Evolutionary conservation across 2,329 filamentous ascomycete genomes (phyloP).

Genomic region (Colletotrichum sp.): DNA sequence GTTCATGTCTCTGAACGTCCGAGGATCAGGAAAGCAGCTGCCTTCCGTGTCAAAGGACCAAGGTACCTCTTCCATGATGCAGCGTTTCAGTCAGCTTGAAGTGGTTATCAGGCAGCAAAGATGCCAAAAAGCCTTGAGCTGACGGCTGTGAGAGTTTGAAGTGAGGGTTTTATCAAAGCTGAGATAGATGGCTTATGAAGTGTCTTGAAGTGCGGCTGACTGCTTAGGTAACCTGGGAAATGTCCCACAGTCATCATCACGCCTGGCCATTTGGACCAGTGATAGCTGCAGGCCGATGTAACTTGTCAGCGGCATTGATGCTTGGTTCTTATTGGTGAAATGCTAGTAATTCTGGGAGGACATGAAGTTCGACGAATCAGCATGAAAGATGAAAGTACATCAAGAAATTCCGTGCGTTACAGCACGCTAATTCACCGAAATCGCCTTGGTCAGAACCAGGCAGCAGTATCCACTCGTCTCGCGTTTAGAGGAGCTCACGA

Average conservation of each 20-base stretch:
- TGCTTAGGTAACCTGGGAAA: rapidly evolving
- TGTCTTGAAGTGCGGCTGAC: background rate
- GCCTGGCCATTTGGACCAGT: rapidly evolving
- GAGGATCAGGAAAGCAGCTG: rapidly evolving
- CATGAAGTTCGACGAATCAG: background rate
- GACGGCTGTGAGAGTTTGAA: rapidly evolving
- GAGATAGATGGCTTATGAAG: background rate
- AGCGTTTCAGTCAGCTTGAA: background rate
- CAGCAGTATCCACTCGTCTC: background rate
- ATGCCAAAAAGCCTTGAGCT: background rate
- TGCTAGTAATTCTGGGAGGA: rapidly evolving
- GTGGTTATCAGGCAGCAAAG: background rate
- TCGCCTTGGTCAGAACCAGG: background rate
- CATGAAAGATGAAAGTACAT: background rate
- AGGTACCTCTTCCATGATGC: too few species aligned
- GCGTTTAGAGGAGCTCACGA: background rate
- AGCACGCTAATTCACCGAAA: background rate
- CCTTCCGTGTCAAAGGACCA: background rate
- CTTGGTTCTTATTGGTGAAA: background rate
- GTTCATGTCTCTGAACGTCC: background rate
- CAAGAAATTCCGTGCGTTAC: background rate
- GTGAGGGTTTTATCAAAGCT: background rate
- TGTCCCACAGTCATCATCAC: rapidly evolving
- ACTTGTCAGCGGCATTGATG: background rate
- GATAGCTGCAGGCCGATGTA: background rate